Base-by-base conservation (phyloP, 1,284 basidiomycete genomes). In the Ceratobasidium sp. region DNA sequence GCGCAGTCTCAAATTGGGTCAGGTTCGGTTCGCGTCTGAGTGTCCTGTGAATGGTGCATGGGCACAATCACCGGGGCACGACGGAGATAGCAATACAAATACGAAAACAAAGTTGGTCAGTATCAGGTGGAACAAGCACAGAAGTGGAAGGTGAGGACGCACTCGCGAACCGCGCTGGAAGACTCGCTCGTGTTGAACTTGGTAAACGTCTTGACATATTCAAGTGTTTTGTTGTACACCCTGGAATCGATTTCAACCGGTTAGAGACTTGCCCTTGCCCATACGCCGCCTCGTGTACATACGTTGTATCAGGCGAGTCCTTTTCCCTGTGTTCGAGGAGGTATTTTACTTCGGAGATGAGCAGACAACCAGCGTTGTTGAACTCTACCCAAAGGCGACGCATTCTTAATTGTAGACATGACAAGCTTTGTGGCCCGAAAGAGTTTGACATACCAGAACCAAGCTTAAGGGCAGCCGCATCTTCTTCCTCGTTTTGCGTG, bases 321-420 rank as follows among this genome's bases (percentile, higher is more conserved):
- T 92, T 92, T 39, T 74, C 79, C 76, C 92, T 85, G 81, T 94
- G 92, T 81, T 95, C 93, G 46, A 97, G 85, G 62, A 97, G 84
- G 80, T 95, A 92, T 80, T 94, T 93, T 79, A 96, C 95, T 81
- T 97, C 95, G 0, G 93, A 95, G 77, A 95, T 95, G 78, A 95
- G 88, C 78, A 97, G 83, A 83, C 94, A 96, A 84, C 93, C 93
- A 2, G 92, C 92, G 78, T 94, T 93, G 83, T 94, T 93, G 83
- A 96, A 96, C 80, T 95, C 95, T 94, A 78, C 53, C 9, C 4
- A 22, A 62, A n/a, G 31, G 19, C 13, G 6, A 41, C 7, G 13
- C 13, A 13, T 41, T 41, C 13, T 41, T 13, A 13, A 13, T 41
- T 41, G 13, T 41, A 41, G 6, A 41, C 6, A 13, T 29, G 22